Base-by-base conservation (phyloP, 75 land plant species). In the Adiantum capillusveneris region DNA sequence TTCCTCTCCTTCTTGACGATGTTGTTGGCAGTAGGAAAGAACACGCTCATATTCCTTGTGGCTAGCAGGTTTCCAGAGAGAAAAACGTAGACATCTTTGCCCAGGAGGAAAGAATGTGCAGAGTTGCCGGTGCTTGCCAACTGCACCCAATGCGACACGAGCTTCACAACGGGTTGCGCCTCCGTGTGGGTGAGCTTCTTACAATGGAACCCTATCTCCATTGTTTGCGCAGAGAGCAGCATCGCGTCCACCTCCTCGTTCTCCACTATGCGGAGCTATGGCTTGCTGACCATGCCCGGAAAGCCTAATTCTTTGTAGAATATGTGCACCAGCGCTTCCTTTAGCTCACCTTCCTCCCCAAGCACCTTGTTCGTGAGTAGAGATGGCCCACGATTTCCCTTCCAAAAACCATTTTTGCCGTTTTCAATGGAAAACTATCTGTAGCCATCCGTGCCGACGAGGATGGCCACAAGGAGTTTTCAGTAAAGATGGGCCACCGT, bases 201-300 rank as follows among this genome's bases (percentile, higher is more conserved):
- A 14, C 49, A 46, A 20, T 46, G 49, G 17, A 46, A 46, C 21
- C 49, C 49, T 2, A 46, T 17, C 21, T 1, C 17, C 21, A 20
- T 14, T 17, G 21, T 17, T 5, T 5, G 21, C 12, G 49, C 12
- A 20, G 49, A 46, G 17, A 20, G 12, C 49, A 46, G 17, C 49
- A 46, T 14, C 6, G 49, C 49, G 49, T 46, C 49, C 5, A 46
- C 49, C 49, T 46, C 49, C 49, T 46, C 49, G 49, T 20, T 20
- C 49, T 20, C 49, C 5, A 46, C 17, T 2, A 17, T 17, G 21
- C 49, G 49, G 12, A 17, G 21, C 14, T 46, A 5, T 2, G n/a
- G n/a, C 21, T 46, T 17, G 37, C 37, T 34, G 7, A 34, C 37
- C 37, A 34, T 34, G 49, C 14, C 14, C 21, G 49, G 21, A 5